Base-by-base conservation (phyloP, 768 basidiomycete species). In the Tephrocybe rancida region DNA sequence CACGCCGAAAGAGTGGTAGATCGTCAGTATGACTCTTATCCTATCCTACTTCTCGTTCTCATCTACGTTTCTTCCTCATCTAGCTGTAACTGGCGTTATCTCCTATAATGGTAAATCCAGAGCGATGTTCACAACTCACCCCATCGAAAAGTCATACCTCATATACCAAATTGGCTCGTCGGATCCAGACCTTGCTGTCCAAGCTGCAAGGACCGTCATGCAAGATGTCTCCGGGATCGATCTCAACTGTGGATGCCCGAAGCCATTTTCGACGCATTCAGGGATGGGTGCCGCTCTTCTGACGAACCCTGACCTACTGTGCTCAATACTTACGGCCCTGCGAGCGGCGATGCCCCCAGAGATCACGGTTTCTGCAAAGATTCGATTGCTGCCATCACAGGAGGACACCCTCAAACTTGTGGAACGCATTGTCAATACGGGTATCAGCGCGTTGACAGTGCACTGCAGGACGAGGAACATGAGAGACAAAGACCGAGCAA, bases 231-330 rank as follows among this genome's bases (percentile, higher is more conserved):
- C 95, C 0, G 97, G 95, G 18, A 79, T 99, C 62, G 97, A 98
- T 68, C 86, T 99, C 55, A 98, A 98, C 68, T 98, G 97, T 65
- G 97, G 96, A 0, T 99, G 96, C 65, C 95, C 95, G 0, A 96
- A 96, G 63, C 91, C 95, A 0, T 98, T 98, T 70, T 96, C 94
- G 19, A 94, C 92, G 0, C 88, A 91, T 60, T 73, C 88, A 0
- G 97, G 97, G 0, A 98, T 98, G 95, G 97, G 97, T 8, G 96
- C 97, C 0, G 96, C 95, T 2, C 77, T 99, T 13, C 83, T 99
- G 46, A 85, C 90, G 3, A 96, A 90, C 30, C 95, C 97, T 0
- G 94, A 98, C 64, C 75, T 94, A 27, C 80, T 99, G 8, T 95
- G 94, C 65, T 80, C 87, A 18, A 98, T 99, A 63, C 81, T 99